These are phyloP conservation scores for Neofusicoccum umdonicola DNA, from an alignment of 2,329 filamentous ascomycete species.

Conservation along the genomic window DNA sequence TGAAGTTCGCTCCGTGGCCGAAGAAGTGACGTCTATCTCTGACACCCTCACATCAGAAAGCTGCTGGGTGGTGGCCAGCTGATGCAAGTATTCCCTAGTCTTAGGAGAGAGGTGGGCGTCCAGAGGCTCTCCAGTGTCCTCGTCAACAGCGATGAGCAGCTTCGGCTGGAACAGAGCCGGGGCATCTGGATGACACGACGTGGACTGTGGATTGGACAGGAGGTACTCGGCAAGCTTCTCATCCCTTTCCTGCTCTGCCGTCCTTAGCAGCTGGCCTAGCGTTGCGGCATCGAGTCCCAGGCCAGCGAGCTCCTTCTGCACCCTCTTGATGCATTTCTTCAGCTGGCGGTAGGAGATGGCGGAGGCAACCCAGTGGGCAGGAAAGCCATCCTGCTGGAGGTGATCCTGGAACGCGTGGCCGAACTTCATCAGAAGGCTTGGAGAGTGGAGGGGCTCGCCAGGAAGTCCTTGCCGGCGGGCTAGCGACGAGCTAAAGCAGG, in stretches of 20 bases:
- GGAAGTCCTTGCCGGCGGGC: background rate
- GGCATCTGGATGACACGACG: background rate
- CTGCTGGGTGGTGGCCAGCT: slow-evolving; percentile 48
- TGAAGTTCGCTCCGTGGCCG: background rate
- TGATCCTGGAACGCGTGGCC: slow-evolving; percentile 72
- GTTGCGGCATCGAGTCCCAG: slow-evolving; percentile 72
- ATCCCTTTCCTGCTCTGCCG: slow-evolving; percentile 22
- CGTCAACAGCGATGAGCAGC: slow-evolving; percentile 67
- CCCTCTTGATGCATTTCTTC: slow-evolving; percentile 85
- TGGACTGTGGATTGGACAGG: background rate
- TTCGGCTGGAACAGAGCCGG: slow-evolving; percentile 58
- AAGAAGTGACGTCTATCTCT: background rate
- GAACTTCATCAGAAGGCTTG: slow-evolving; percentile 72
- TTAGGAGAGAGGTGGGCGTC: slow-evolving; percentile 66
- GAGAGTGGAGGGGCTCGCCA: background rate
- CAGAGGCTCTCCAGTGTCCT: slow-evolving; percentile 64
- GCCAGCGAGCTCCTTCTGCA: slow-evolving; percentile 66
- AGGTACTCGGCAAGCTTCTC: slow-evolving; percentile 13
- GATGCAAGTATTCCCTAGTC: slow-evolving; percentile 63
- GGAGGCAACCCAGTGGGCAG: slow-evolving; percentile 66
- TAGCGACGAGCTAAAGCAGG: background rate
- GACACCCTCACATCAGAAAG: background rate
- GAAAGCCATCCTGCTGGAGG: slow-evolving; percentile 71
- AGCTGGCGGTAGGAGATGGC: slow-evolving; percentile 82
- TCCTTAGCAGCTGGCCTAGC: slow-evolving; percentile 59